A percentile compares a stretch with the other conserved stretches of the same genome.
Evolutionary conservation across 1,284 basidiomycete genomes (phyloP).

Genomic region (Apiotrichum brassicae): DNA sequence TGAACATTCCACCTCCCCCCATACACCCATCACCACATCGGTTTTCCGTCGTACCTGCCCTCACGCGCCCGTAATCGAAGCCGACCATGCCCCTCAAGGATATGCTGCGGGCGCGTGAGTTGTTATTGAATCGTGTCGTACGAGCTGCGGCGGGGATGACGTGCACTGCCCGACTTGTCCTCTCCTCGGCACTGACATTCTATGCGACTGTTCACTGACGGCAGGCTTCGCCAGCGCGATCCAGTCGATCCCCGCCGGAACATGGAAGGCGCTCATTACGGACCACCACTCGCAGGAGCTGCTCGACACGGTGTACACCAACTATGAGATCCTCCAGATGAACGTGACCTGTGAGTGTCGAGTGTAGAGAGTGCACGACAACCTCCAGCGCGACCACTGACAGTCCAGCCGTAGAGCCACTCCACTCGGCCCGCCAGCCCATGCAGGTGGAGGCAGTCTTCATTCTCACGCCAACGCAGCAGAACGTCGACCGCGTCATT

Average conservation of each 20-base stretch:
- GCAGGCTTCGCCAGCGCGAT: slow-evolving; percentile 45
- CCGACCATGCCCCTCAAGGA: slow-evolving; percentile 39
- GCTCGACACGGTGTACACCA: slow-evolving; percentile 78
- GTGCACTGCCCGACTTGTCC: too few species aligned
- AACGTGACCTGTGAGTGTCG: slow-evolving; percentile 80
- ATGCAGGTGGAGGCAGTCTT: slow-evolving; percentile 64
- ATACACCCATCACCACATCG: too few species aligned
- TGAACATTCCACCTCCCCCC: too few species aligned
- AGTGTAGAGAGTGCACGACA: too few species aligned
- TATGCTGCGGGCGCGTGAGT: slow-evolving; percentile 44
- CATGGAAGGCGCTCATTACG: slow-evolving; percentile 96
- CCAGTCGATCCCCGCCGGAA: slow-evolving; percentile 62
- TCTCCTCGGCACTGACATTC: neutral
- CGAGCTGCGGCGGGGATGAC: too few species aligned
- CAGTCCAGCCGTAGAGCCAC: slow-evolving; percentile 47
- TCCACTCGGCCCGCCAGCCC: slow-evolving; percentile 53
- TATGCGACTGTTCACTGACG: neutral
- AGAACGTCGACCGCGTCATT: slow-evolving; percentile 88
- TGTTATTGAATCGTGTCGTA: neutral
- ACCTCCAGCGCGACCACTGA: neutral
- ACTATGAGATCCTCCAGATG: slow-evolving; percentile 86
- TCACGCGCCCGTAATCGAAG: too few species aligned
- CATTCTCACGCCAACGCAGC: slow-evolving; percentile 85
- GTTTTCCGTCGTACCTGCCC: too few species aligned
- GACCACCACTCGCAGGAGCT: slow-evolving; percentile 85